Evolutionary conservation across 2,329 filamentous ascomycete genomes (phyloP).

Genomic region (Aspergillus sp.): DNA sequence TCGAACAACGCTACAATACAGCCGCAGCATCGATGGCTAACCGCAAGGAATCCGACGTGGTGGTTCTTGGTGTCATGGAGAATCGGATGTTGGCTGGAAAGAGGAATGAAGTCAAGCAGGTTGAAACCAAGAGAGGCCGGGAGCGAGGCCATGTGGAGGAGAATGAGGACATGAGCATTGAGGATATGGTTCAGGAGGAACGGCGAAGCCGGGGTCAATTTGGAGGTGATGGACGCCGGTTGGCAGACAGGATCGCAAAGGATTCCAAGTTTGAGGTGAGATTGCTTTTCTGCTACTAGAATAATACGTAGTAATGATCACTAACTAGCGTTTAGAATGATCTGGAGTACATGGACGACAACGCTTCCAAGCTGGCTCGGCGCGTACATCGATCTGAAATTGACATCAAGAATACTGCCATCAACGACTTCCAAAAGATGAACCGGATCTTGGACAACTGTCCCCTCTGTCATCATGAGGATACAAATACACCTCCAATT

Average conservation of each 20-base stretch:
- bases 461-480: constrained; percentile 87
- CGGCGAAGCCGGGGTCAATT: constrained; percentile 70
- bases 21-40: constrained; percentile 59
- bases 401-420: constrained; percentile 79
- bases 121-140: constrained; percentile 72
- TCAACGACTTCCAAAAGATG: constrained; percentile 83
- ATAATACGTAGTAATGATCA: no score
- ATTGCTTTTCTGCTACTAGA: no score
- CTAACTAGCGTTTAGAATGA: constrained; percentile 50
- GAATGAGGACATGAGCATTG: constrained; percentile 91
- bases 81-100: constrained; percentile 76
- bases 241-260: constrained; percentile 90
- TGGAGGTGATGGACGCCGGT: constrained; percentile 71
- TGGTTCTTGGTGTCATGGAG: constrained; percentile 81
- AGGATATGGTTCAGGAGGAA: constrained; percentile 96
- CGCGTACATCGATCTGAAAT: constrained; percentile 81
- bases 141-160: constrained; percentile 81
- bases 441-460: constrained; percentile 80
- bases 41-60: constrained; percentile 56
- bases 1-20: constrained; percentile 78
- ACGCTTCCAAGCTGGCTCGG: constrained; percentile 80
- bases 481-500: constrained; percentile 65
- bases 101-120: constrained; percentile 66
- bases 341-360: constrained; percentile 96
- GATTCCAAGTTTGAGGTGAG: constrained; percentile 72